Base-by-base conservation (phyloP, 352 stramenopile genomes). In the Phytophthora pistaciae region DNA sequence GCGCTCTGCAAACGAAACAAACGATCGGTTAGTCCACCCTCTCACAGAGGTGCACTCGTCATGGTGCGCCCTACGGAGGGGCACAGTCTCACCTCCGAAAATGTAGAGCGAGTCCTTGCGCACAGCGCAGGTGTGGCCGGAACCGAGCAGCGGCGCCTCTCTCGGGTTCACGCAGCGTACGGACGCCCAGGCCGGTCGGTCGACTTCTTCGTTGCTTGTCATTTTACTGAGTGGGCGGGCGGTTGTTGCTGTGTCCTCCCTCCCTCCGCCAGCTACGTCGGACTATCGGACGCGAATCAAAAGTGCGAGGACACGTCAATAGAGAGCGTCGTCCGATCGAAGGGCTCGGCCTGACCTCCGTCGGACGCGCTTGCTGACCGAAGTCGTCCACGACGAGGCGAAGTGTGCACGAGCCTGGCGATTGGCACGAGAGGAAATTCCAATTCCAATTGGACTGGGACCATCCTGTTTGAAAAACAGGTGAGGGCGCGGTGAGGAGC, bases 81-180 rank as follows among this genome's bases (percentile, higher is more conserved):
- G 33, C 20, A 59, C n/a, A 29, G 33, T 61, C 66, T 68, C 56
- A 93, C 86, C 91, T 72, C 91, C 91, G 68, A 98, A 96, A 38
- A 98, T 90, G 72, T 98, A 99, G 66, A 99, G 86, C 67, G 82
- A 97, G 77, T 98, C 85, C 60, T 96, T 91, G 63, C 86, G 85
- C n/a, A 96, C 76, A 8, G 91, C 93, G 49, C 92, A 94, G 3
- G 94, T 87, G 77, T 99, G 96, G 38, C 98, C 83, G 29, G 95
- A 96, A 33, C 95, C 86, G 64, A 97, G 85, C 56, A 96, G 97
- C 3, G 96, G 96, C 48, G 91, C 83, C 5, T 78, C 74, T 52
- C 84, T 79, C 11, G 74, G 75, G 70, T 96, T 96, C 68, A 91
- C 83, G 56, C 87, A 94, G 52, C 84, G 79, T 23, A 96, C 85